Base-by-base conservation (phyloP, 768 basidiomycete species). In the Agaricus bisporus region DNA sequence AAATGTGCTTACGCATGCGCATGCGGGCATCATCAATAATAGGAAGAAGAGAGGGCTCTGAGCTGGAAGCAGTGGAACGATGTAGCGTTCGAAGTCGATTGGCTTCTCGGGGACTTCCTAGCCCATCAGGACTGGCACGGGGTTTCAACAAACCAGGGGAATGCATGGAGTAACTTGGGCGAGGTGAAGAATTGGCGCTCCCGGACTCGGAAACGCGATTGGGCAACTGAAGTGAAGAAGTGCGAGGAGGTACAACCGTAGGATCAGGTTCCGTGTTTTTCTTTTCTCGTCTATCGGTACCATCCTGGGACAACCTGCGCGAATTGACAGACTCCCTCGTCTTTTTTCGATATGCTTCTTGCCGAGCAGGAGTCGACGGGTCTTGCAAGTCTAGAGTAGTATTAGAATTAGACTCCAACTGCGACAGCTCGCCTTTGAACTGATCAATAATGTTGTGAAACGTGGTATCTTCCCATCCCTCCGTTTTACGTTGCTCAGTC, bases 1-100 rank as follows among this genome's bases (percentile, higher is more conserved):
- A 17, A 17, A 28, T 12, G 41, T 44, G 32, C 32, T 32, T 32
- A 32, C 35, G 67, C 78, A 74, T 66, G 83, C 83, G 67, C 39
- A 69, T 59, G 59, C 73, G 77, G 11, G 64, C 61, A 36, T 81
- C 83, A 53, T 82, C 80, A 36, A 71, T 71, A 28, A 62, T 68
- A 20, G 83, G 75, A 47, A 91, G 65, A 42, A 91, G 73, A 4
- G 88, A 90, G n/a, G 89, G 89, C 67, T 91, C 89, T 46, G 89
- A 91, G 56, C 78, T 86, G 45, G 86, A 90, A 44, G 88, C 87
- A 5, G 78, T 80, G 36, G 85, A 82, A 37, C 83, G 83, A 61
- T 84, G 85, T 54, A 85, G 77, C n/a, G 80, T 78, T 7, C 81
- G 79, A 43, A 88, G 72, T 47, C 75, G 75, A 26, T 71, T 60